Percentiles rank a stretch among this genome's conserved stretches.
phyloP scores from a whole-genome alignment of 768 basidiomycete genomes.

The Tulasnella calospora region DNA sequence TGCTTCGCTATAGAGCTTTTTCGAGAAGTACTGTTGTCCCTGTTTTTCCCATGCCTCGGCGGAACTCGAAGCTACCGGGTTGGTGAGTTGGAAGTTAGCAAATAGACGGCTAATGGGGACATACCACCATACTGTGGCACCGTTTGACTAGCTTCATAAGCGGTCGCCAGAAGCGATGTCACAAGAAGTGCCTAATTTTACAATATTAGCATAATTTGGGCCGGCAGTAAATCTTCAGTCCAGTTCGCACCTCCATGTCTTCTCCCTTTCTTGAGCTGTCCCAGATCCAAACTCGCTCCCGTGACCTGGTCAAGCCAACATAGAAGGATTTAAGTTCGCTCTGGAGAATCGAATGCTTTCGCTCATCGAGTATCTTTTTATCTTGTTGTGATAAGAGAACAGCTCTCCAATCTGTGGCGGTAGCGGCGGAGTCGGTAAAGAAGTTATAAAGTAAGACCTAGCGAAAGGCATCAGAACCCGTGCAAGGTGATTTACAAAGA shows the following conservation, averaged over 20 bases:
- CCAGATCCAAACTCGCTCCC: slow-evolving; percentile 27
- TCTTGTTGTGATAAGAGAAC: slow-evolving; percentile 36
- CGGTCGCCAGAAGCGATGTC: background rate
- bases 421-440: slow-evolving; percentile 58
- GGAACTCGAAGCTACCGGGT: background rate
- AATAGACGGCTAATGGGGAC: background rate
- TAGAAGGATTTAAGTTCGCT: slow-evolving; percentile 27
- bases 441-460: slow-evolving; percentile 73
- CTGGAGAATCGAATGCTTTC: slow-evolving; percentile 13
- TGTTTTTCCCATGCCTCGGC: slow-evolving; percentile 2
- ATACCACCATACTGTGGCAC: slow-evolving; percentile 1
- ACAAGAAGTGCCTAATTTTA: background rate
- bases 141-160: background rate
- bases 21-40: background rate
- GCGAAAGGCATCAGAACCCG: background rate
- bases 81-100: background rate
- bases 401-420: slow-evolving; percentile 54
- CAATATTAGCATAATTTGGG: background rate
- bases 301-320: slow-evolving; percentile 25
- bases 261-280: slow-evolving; percentile 4
- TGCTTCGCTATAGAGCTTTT: slow-evolving; percentile 6
- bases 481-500: background rate
- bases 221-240: background rate
- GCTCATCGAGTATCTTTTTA: background rate
- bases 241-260: slow-evolving; percentile 12